A percentile compares a stretch with the other conserved stretches of the same genome.
These are phyloP conservation scores for Phymatotrichopsis omnivora DNA, from an alignment of 2,329 filamentous ascomycete species.

Conservation along the genomic window DNA sequence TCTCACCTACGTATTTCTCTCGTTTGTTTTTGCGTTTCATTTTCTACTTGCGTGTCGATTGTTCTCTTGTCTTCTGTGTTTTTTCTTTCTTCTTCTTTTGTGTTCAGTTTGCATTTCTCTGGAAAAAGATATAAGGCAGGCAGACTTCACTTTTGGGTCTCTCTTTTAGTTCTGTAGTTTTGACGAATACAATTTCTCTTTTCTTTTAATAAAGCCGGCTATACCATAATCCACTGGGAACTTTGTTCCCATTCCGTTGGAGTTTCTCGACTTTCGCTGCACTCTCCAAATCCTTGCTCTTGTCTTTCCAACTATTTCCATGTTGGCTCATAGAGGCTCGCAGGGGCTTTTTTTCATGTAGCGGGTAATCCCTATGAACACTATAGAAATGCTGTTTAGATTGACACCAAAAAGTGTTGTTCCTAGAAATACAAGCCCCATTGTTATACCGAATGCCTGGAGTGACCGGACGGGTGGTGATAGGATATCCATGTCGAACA, in stretches of 20 bases:
- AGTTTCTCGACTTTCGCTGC: constrained; percentile 8
- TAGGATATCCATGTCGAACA: constrained; percentile 10
- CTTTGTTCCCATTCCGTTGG: not conserved
- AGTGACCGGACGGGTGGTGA: not conserved
- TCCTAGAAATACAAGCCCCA: constrained; percentile 3
- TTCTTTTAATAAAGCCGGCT: no score
- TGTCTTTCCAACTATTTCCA: constrained; percentile 5
- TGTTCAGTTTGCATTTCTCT: no score
- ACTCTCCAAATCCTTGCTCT: constrained; percentile 3
- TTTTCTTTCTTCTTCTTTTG: no score
- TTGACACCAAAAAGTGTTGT: constrained; percentile 7
- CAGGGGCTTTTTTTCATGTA: constrained; percentile 1
- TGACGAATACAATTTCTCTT: no score
- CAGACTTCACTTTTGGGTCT: no score
- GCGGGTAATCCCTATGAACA: not conserved
- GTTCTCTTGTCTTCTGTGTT: no score
- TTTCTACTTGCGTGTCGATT: no score
- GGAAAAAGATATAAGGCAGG: no score
- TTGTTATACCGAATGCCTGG: constrained; percentile 7
- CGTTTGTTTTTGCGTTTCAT: no score
- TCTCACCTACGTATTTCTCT: no score
- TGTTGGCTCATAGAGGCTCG: constrained; percentile 8
- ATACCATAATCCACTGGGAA: constrained; percentile 4
- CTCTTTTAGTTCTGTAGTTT: no score
- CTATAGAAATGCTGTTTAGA: constrained; percentile 7